Evolutionary conservation across 768 basidiomycete species (phyloP), one percentile per base, ranked within the genome.

Genomic region (Mycena latifolia): DNA sequence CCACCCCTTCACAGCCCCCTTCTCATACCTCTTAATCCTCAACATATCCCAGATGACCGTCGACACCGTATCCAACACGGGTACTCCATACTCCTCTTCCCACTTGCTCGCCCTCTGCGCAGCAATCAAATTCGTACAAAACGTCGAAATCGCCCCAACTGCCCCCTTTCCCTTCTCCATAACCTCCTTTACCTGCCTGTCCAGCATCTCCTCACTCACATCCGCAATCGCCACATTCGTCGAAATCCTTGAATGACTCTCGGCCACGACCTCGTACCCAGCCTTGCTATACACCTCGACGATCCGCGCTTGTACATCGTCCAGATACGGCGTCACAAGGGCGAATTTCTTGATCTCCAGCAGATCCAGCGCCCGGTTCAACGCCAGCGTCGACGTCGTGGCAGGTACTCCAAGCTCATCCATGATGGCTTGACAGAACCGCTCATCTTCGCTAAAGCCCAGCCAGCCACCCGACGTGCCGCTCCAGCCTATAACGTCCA

Each of bases 61-160:
- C 45, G 56, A 57, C 45, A 57, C 56, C 31, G 56, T 57, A 47
- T 57, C 56, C 56, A 57, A 57, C 45, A 57, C 56, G 56, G 56
- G 56, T 57, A 57, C 56, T 57, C 56, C 56, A 57, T 57, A 57
- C 56, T 57, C 56, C 56, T 57, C 56, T 57, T 57, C 56, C 56
- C 56, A 57, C 56, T 47, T 57, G 45, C 56, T 57, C 35, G 46
- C 56, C 56, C 56, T 57, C 56, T 57, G 56, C 46, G 56, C 56
- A 57, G 56, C 56, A 57, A 37, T 47, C 56, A 57, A 57, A 57
- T 57, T 57, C 56, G 56, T 57, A 48, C 56, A 57, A 57, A 57
- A 57, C 45, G 56, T 57, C 45, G 56, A 57, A 33, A 57, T 47
- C 56, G 56, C 56, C 56, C 45, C 56, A 57, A 57, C 45, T 47